Base-by-base conservation (phyloP, 2,329 filamentous ascomycete species). In the Podosphaera xanthii region DNA sequence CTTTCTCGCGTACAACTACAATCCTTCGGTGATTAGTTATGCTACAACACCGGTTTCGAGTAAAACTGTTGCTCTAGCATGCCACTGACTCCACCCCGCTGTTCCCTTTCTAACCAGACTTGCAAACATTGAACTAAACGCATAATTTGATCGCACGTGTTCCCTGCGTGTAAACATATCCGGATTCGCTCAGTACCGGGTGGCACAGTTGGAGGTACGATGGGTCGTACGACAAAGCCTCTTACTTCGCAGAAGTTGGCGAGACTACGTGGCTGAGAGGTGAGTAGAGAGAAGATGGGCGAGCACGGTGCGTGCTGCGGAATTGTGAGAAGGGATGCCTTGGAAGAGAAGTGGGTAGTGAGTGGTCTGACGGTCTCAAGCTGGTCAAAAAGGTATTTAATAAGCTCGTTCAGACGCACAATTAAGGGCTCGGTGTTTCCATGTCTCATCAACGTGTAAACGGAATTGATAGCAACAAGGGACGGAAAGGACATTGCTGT, bases 161-260 rank as follows among this genome's bases (percentile, higher is more conserved):
- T 87, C 0, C 77, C 79, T 0, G 82, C 80, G 69, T 87, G 84
- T 2, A 87, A 67, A 67, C 83, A 86, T 0, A 87, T 72, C 7
- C 84, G 72, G 0, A 87, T 77, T 9, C 84, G 72, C 66, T 86
- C 81, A 4, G 72, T 77, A 0, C 83, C 82, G 1, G 67, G 69
- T 0, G 82, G 81, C 1, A 87, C 82, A 0, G 83, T 87, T 0
- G 84, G 84, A 1, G 81, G 74, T 60, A 86, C 80, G 14, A 87
- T 84, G 0, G 82, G 76, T 1, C 83, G 74, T 0, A 86, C 78
- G 50, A 82, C 72, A 59, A 79, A 81, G 0, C 81, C 80, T 0
- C 70, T 68, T 2, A 72, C 64, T 68, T 86, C 83, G 59, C 83
- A 86, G 59, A 76, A 71, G 1, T 69, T 71, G 0, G 83, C 83